These are phyloP conservation scores for Nemania sp. DNA, from an alignment of 2,329 filamentous ascomycete species.

Conservation along the genomic window DNA sequence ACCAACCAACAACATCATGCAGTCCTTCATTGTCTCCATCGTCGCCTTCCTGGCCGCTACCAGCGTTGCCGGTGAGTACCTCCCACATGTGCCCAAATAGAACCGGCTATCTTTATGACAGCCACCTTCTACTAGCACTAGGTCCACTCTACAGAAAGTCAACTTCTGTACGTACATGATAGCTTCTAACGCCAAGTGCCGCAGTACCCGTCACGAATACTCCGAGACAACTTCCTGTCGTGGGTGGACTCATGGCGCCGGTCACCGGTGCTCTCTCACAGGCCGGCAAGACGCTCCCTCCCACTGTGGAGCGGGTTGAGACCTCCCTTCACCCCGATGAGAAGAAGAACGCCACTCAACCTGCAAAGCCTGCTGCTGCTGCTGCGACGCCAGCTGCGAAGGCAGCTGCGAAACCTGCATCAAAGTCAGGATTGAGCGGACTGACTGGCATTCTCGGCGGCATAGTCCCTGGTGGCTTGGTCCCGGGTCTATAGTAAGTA, in stretches of 20 bases:
- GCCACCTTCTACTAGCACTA: too few species aligned
- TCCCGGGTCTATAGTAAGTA: conserved; percentile 15
- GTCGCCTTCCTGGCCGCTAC: conserved; percentile 26
- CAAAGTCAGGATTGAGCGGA: not conserved
- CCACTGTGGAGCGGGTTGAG: not conserved
- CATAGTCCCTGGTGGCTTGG: not conserved
- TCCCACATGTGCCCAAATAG: not conserved
- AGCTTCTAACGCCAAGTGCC: not conserved
- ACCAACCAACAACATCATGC: conserved; percentile 9
- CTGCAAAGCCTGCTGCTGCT: not conserved
- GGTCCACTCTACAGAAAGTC: too few species aligned
- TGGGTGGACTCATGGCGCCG: conserved; percentile 15
- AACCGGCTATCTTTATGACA: not conserved
- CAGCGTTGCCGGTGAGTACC: conserved; percentile 15
- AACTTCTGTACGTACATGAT: not conserved
- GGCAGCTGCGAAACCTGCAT: not conserved
- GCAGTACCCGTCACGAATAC: conserved; percentile 11
- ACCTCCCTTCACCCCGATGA: not conserved
- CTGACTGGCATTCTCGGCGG: conserved; percentile 20
- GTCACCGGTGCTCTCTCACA: conserved; percentile 14
- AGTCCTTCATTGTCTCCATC: conserved; percentile 14
- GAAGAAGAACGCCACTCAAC: conserved; percentile 9
- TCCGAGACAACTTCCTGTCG: conserved; percentile 15
- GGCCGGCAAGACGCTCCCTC: conserved; percentile 22
- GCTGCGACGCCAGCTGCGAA: not conserved